A percentile compares a stretch with the other conserved stretches of the same genome.
These are phyloP conservation scores for Kurtzmaniella cleridarum DNA, from an alignment of 805 yeast genomes.

Conservation along the genomic window DNA sequence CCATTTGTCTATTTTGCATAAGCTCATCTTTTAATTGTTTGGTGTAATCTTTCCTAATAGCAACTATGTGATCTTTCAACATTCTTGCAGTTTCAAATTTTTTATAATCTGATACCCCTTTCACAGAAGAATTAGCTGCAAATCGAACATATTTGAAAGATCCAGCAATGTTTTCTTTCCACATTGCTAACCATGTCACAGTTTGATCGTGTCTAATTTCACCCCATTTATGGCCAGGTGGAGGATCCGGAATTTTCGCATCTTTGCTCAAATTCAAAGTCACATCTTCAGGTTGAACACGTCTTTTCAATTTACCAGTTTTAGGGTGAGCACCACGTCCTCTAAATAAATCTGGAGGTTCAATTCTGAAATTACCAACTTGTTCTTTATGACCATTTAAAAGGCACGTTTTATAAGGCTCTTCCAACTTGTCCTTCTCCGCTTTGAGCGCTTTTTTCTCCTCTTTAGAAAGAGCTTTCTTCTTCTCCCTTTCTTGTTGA, in stretches of 20 bases:
- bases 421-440: constrained; percentile 74
- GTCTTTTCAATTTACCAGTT: constrained; percentile 82
- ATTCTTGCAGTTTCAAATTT: constrained; percentile 93
- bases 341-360: constrained; percentile 93
- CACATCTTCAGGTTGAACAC: constrained; percentile 87
- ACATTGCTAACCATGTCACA: constrained; percentile 94
- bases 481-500: constrained; percentile 65
- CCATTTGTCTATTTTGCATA: constrained; percentile 86
- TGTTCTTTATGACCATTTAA: constrained; percentile 86
- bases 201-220: constrained; percentile 83
- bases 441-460: constrained; percentile 70
- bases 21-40: constrained; percentile 62
- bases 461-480: constrained; percentile 60
- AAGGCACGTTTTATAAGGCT: constrained; percentile 71
- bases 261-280: constrained; percentile 75
- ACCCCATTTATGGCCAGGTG: constrained; percentile 87
- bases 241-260: constrained; percentile 73
- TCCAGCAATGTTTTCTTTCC: constrained; percentile 89
- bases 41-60: constrained; percentile 70
- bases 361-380: constrained; percentile 90
- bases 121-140: constrained; percentile 85
- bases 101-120: constrained; percentile 85
- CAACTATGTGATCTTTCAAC: constrained; percentile 64
- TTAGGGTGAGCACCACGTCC: constrained; percentile 98
- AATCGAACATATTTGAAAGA: constrained; percentile 83